These are phyloP conservation scores for Tolypocladium paradoxum DNA, from an alignment of 2,329 filamentous ascomycete species.

Conservation along the genomic window DNA sequence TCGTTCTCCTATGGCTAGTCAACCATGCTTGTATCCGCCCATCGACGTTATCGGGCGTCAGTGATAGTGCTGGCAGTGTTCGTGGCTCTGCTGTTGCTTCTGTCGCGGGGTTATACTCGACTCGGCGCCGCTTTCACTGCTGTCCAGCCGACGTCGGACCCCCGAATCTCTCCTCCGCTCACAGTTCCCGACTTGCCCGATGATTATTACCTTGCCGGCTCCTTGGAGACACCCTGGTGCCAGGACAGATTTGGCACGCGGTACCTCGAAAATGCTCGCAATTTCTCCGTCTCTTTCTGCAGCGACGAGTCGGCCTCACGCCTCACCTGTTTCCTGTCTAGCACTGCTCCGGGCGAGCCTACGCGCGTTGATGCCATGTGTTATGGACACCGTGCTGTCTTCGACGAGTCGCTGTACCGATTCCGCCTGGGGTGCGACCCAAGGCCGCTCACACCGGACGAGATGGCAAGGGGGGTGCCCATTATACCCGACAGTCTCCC, in stretches of 20 bases:
- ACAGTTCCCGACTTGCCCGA: not conserved
- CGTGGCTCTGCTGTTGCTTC: no score
- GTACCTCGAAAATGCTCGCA: conserved; percentile 14
- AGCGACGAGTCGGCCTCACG: conserved; percentile 7
- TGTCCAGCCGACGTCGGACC: no score
- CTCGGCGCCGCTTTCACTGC: no score
- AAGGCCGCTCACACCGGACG: not conserved
- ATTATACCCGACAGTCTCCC: conserved; percentile 5
- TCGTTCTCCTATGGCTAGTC: no score
- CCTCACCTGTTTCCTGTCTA: conserved; percentile 8
- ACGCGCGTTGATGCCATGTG: conserved; percentile 3
- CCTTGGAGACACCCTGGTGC: conserved; percentile 1
- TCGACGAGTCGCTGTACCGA: not conserved
- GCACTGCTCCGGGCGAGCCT: not conserved
- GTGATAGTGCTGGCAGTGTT: no score
- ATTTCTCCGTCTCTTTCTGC: conserved; percentile 13
- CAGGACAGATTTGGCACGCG: conserved; percentile 4
- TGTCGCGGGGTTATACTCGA: no score
- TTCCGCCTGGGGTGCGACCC: conserved; percentile 1
- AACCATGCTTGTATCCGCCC: no score
- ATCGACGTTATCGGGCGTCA: no score
- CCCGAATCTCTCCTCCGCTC: not conserved
- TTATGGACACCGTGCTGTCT: conserved; percentile 1
- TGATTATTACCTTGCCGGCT: not conserved
- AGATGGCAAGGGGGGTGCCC: not conserved